A percentile compares a stretch with the other conserved stretches of the same genome.
These are phyloP conservation scores for Venustampulla echinocandica DNA, from an alignment of 495 filamentous ascomycete genomes.

Conservation along the genomic window DNA sequence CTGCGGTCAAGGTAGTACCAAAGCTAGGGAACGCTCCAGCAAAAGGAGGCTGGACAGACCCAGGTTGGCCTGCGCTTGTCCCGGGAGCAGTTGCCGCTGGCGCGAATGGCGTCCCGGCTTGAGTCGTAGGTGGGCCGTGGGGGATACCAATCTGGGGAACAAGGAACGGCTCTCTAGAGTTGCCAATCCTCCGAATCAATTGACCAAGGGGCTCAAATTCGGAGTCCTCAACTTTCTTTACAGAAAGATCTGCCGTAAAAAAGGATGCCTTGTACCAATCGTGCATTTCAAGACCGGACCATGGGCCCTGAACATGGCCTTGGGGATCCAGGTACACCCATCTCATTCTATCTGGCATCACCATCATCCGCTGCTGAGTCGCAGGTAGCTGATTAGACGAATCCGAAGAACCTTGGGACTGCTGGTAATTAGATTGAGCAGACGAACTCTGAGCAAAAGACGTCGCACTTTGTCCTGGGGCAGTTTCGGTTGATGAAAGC, in stretches of 20 bases:
- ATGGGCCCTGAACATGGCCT: slow-evolving; percentile 85
- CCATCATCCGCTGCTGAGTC: slow-evolving; percentile 78
- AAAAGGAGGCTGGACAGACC: slow-evolving; percentile 85
- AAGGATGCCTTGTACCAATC: slow-evolving; percentile 99
- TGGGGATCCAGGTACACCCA: slow-evolving; percentile 97
- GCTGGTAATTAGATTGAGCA: slow-evolving; percentile 18
- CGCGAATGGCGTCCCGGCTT: slow-evolving; percentile 29
- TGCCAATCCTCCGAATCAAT: slow-evolving; percentile 90
- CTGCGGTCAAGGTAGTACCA: slow-evolving; percentile 92
- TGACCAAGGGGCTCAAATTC: slow-evolving; percentile 97
- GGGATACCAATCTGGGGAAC: slow-evolving; percentile 93
- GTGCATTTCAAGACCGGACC: slow-evolving; percentile 96
- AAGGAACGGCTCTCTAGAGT: slow-evolving; percentile 93
- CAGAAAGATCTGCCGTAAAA: slow-evolving; percentile 87
- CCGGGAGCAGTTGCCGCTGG: slow-evolving; percentile 36
- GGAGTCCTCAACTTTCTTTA: slow-evolving; percentile 84
- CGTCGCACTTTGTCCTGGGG: slow-evolving; percentile 13
- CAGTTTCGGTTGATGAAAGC: slow-evolving; percentile 16
- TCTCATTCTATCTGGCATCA: slow-evolving; percentile 98
- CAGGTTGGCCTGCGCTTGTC: slow-evolving; percentile 36
- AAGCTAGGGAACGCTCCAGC: slow-evolving; percentile 92
- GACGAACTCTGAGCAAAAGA: slow-evolving; percentile 12
- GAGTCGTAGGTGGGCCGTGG: slow-evolving; percentile 58
- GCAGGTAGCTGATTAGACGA: slow-evolving; percentile 41
- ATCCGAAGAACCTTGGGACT: slow-evolving; percentile 21